Base-by-base conservation (phyloP, 2,329 filamentous ascomycete genomes). In the Cercospora janseana region DNA sequence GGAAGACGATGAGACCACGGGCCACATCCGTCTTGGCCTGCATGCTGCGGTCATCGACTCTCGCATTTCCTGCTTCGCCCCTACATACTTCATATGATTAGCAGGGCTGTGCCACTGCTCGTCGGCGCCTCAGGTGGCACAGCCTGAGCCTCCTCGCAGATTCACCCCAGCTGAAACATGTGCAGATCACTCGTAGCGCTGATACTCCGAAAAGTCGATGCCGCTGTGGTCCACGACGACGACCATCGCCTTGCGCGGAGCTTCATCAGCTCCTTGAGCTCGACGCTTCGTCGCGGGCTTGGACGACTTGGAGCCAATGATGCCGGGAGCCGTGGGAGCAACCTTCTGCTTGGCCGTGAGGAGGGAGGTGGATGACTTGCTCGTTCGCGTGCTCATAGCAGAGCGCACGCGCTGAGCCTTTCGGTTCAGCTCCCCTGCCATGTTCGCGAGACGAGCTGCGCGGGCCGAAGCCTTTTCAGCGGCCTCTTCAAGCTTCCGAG, bases 121-220 rank as follows among this genome's bases (percentile, higher is more conserved):
- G 27, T 13, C 29, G 32, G 38, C 23, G 31, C 46, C 37, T 26
- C 48, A 50, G 12, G 28, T 47, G 10, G 37, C 16, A 13, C 29
- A 28, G 18, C 21, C 41, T 49, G 37, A 34, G 34, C 51, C 52
- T 28, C 46, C 31, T 28, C 38, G 35, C 43, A 37, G 6, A 12
- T 40, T 15, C 43, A 42, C 7, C 12, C 12, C 42, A 44, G 26
- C 43, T 13, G 31, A 26, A 29, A 2, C 16, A 18, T 18, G 13
- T 20, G 23, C 15, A 43, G 9, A 9, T 43, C 40, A 18, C 28
- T 29, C 16, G 40, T 42, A 47, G 2, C 48, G 44, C 38, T 46
- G 26, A 23, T 56, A 56, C 34, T 49, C 48, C 3, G 45, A 35
- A 15, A 54, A 23, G 12, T 54, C 12, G 44, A 57, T 47, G n/a